Evolutionary conservation across 208 protist genomes (phyloP).

Genomic region (Angomonas ambiguus): DNA sequence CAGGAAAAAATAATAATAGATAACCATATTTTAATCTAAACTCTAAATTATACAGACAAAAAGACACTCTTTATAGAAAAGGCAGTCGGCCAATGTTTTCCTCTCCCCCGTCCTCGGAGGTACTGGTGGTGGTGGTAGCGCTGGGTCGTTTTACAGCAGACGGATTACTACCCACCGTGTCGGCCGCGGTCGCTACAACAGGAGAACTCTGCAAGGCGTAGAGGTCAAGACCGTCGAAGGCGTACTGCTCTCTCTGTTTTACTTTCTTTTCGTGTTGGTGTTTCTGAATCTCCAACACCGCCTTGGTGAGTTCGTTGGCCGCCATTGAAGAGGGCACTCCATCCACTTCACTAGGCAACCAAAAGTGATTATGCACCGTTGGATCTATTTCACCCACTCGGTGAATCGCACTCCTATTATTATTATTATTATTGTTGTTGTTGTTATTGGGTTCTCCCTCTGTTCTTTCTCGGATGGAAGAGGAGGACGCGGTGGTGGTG

Average conservation of each 20-base stretch:
- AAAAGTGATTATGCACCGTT: conserved; percentile 1
- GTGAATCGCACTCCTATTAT: background rate
- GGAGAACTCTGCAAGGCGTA: background rate
- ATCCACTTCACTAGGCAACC: background rate
- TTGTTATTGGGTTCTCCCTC: no score
- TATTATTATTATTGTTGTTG: background rate
- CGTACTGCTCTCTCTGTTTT: background rate
- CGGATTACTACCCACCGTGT: no score
- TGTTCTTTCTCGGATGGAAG: background rate
- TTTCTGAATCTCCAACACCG: background rate
- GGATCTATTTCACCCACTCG: no score
- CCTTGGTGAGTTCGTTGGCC: background rate
- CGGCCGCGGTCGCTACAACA: background rate
- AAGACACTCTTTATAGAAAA: no score
- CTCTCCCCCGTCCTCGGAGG: no score
- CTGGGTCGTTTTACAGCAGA: background rate
- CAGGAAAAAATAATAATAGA: no score
- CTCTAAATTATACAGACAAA: no score
- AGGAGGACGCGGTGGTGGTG: background rate
- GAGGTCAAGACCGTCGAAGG: background rate
- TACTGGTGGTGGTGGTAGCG: background rate
- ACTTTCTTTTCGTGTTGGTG: background rate
- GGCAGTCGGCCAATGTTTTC: no score
- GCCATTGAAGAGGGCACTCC: background rate
- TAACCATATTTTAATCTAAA: no score